Base-by-base conservation (phyloP, 495 filamentous ascomycete species). In the Ascodesmis nigricans region DNA sequence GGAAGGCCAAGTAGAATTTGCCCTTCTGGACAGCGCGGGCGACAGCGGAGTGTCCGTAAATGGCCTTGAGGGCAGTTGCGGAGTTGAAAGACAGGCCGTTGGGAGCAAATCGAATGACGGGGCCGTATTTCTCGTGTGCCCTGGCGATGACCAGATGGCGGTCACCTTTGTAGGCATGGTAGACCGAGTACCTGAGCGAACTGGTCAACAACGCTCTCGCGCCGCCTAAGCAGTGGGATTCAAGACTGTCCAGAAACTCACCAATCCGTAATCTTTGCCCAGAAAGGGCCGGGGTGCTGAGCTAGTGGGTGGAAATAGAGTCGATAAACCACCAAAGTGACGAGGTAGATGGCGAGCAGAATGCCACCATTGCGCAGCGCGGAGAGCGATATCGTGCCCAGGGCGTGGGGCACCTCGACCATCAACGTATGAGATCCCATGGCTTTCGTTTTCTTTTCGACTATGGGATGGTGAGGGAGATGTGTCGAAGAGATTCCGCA, bases 1-100 rank as follows among this genome's bases (percentile, higher is more conserved):
- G 55, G 45, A 65, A 65, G 1, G 58, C 64, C 37, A 58, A 57
- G 43, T 69, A 69, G 46, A 65, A 66, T 22, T 60, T 44, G 0
- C 59, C 56, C 45, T 69, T 69, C 41, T 63, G 55, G 20, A 68
- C 41, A 1, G 36, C 35, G 26, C 44, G 44, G 4, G 44, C 35
- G 2, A 55, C 48, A 7, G 60, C 57, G 0, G 57, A 58, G 36
- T 63, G 59, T 2, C 63, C 63, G 39, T 69, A 69, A 41, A 69
- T 65, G 18, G 66, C 61, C 37, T 65, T 57, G 0, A 65, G 49
- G 1, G 62, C 62, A 9, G 57, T 53, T 9, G 57, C 60, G 16
- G 55, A 52, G 36, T 67, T 50, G 34, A 66, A 62, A 0, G 58
- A 59, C 8, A 64, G 47, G 33, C 59, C 56, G 35, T 64, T 61